A percentile compares a stretch with the other conserved stretches of the same genome.
phyloP scores from a whole-genome alignment of 169 alveolate species.

The Eimeria mitis region DNA sequence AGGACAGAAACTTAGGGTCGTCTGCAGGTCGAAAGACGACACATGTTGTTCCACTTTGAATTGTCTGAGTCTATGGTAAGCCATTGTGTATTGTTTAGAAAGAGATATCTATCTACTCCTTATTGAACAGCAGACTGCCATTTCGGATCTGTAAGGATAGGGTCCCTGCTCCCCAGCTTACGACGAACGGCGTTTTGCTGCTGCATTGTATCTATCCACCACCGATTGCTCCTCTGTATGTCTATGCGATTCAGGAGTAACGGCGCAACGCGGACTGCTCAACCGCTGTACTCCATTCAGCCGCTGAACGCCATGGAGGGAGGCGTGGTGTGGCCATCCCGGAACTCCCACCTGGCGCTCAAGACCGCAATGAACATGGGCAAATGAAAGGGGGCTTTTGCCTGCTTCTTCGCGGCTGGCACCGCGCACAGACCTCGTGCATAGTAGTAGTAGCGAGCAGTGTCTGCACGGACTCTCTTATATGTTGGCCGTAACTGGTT shows the following conservation, averaged over 20 bases:
- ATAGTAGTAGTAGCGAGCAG: not conserved
- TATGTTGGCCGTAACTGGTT: not conserved
- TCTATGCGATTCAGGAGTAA: not conserved
- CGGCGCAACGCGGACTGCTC: not conserved
- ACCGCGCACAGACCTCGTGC: constrained; percentile 2
- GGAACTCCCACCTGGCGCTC: not conserved
- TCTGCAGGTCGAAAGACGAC: not conserved
- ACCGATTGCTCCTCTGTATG: not conserved
- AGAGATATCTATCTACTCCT: not conserved
- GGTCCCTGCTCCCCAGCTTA: not conserved
- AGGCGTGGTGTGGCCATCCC: not conserved
- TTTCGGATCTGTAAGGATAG: not conserved
- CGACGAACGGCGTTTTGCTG: not conserved
- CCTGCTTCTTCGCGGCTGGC: not conserved
- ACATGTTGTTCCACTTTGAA: constrained; percentile 9
- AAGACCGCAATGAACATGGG: not conserved
- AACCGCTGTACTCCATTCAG: constrained; percentile 26
- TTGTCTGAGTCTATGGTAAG: constrained; percentile 29
- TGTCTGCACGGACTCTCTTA: not conserved
- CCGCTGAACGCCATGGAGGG: not conserved
- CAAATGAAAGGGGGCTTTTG: not conserved
- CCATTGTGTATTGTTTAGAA: not conserved
- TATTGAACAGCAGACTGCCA: not conserved
- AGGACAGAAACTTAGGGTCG: constrained; percentile 21
- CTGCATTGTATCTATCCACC: not conserved